These are phyloP conservation scores for Stipa capillata DNA, from an alignment of 176 grass and related monocot species.

Conservation along the genomic window DNA sequence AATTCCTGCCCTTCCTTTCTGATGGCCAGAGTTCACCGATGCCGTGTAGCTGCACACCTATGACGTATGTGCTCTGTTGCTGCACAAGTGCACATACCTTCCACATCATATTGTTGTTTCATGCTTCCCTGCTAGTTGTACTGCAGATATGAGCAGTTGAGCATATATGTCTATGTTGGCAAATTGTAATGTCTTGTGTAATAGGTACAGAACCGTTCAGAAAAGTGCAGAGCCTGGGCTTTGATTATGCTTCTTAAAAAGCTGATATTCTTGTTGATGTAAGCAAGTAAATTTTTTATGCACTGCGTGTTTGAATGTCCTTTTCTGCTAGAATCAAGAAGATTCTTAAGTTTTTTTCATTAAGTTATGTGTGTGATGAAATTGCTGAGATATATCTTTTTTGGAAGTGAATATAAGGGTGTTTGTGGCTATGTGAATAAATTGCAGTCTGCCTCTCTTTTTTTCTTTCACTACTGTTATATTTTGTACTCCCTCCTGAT, in stretches of 20 bases:
- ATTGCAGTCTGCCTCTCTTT: neutral
- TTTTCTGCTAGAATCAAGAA: slow-evolving; percentile 12
- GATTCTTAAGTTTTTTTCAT: neutral
- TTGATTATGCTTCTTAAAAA: neutral
- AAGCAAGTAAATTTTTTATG: neutral
- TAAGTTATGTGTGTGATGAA: neutral
- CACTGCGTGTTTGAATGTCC: neutral
- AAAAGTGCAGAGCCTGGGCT: neutral
- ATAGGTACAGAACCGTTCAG: neutral
- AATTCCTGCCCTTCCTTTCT: slow-evolving; percentile 8
- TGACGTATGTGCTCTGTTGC: neutral
- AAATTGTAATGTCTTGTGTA: slow-evolving; percentile 4
- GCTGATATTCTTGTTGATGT: slow-evolving; percentile 3
- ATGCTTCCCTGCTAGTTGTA: neutral
- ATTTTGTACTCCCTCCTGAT: slow-evolving; percentile 15
- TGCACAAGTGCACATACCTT: slow-evolving; percentile 1
- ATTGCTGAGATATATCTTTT: neutral
- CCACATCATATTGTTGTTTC: neutral
- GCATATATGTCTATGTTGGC: neutral
- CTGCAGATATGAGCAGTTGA: slow-evolving; percentile 4
- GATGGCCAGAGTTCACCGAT: neutral
- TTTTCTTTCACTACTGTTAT: slow-evolving; percentile 2
- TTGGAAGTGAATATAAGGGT: neutral
- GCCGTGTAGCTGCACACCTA: neutral
- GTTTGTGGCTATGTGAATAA: neutral